A percentile compares a stretch with the other conserved stretches of the same genome.
These are phyloP conservation scores for Lanmaoa pseudosensibilis DNA, from an alignment of 768 basidiomycete species.

Conservation along the genomic window DNA sequence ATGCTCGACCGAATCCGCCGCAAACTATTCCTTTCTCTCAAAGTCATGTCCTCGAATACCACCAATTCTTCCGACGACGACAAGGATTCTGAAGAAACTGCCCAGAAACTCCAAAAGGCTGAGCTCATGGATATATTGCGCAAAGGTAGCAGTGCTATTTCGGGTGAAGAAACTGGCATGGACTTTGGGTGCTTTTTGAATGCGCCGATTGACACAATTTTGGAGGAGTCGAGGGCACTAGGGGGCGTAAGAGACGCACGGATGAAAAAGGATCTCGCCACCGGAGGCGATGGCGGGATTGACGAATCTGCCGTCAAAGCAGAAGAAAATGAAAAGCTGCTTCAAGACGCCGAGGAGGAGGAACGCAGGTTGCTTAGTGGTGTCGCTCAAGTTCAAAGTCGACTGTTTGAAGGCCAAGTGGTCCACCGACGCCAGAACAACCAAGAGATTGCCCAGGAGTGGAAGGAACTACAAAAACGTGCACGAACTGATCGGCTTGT, in stretches of 20 bases:
- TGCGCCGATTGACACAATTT: slow-evolving; percentile 44
- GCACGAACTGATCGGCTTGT: slow-evolving; percentile 42
- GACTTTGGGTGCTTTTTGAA: slow-evolving; percentile 45
- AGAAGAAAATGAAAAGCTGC: slow-evolving; percentile 30
- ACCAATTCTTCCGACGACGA: slow-evolving; percentile 17
- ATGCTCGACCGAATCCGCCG: slow-evolving; percentile 70
- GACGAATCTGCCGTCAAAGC: slow-evolving; percentile 9
- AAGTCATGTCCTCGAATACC: slow-evolving; percentile 53
- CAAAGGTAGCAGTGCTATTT: slow-evolving; percentile 56
- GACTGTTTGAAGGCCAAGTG: slow-evolving; percentile 57
- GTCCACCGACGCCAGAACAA: slow-evolving; percentile 36
- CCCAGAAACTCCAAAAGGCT: slow-evolving; percentile 36
- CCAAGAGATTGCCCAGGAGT: slow-evolving; percentile 45
- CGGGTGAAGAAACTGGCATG: slow-evolving; percentile 38
- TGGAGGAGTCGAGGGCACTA: slow-evolving; percentile 44
- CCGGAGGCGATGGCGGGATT: background rate
- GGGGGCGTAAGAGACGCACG: slow-evolving; percentile 45
- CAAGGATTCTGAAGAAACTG: slow-evolving; percentile 25
- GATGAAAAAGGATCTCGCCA: slow-evolving; percentile 43
- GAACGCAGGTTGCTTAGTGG: slow-evolving; percentile 51
- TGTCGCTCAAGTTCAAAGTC: slow-evolving; percentile 56
- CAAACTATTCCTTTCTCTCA: slow-evolving; percentile 66
- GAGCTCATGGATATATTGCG: slow-evolving; percentile 60
- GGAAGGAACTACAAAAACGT: slow-evolving; percentile 48
- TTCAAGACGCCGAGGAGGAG: slow-evolving; percentile 52